Base-by-base conservation (phyloP, 2,329 filamentous ascomycete genomes). In the Monascus ruber region DNA sequence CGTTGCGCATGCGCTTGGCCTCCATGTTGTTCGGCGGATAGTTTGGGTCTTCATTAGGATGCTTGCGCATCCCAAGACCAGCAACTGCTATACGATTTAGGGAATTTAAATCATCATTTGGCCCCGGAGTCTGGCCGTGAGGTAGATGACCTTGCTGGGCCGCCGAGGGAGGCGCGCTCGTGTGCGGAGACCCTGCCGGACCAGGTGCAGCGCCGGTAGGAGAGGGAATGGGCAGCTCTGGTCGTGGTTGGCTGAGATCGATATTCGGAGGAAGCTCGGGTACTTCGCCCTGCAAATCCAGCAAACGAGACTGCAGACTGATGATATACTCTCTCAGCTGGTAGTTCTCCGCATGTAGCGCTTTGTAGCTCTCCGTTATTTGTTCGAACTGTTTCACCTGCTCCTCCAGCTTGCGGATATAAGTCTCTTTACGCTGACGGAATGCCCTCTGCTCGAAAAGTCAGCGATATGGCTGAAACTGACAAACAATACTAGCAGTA, bases 371-470 rank as follows among this genome's bases (percentile, higher is more conserved):
- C 46, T 83, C 76, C 49, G 87, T 83, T 63, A 94, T 76, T 11
- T 78, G 73, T 50, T 77, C 74, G 48, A 79, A 84, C 26, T 91
- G 85, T 53, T 85, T 81, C 37, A 95, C 86, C 59, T 96, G 85
- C 58, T 91, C 83, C 64, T 98, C 91, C 5, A 98, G 75, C 61
- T 94, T 93, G 70, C 94, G 94, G 63, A 98, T 98, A 62, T 98
- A 95, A 34, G 85, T 85, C 65, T 98, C 91, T 61, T 98, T 98
- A 46, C 91, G 83, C 66, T 96, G 88, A 33, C 91, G 85, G 66
- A 98, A 98, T 33, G 91, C 91, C 60, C 91, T 79, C 89, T 98
- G 53, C 48, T 45, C 33, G 2, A 32, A 51, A 33, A 26, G 32
- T 36, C 17, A 41, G 34, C 32, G 17, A 31, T 38, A 28, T 11